Evolutionary conservation across 2,329 filamentous ascomycete genomes (phyloP).

Genomic region (Sclerotinia subarctica): DNA sequence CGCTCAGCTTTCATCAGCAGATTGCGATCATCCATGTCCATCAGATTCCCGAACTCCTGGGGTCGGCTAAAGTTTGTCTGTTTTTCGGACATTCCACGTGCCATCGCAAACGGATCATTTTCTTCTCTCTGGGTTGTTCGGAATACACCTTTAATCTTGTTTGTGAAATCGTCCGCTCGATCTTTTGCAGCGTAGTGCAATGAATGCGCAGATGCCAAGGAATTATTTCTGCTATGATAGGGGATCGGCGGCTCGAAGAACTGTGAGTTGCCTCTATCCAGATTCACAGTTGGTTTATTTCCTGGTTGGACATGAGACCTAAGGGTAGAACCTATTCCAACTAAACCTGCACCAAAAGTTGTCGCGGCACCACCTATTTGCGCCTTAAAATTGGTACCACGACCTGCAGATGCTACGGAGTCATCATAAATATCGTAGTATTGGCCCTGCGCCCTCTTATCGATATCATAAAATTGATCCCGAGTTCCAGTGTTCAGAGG

Average conservation of each 20-base stretch:
- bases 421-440: slow-evolving; percentile 16
- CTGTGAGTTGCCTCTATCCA: slow-evolving; percentile 54
- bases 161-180: slow-evolving; percentile 44
- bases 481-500: slow-evolving; percentile 29
- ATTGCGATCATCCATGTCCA: slow-evolving; percentile 35
- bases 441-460: slow-evolving; percentile 20
- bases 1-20: slow-evolving; percentile 32
- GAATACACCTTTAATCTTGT: slow-evolving; percentile 43
- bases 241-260: slow-evolving; percentile 41
- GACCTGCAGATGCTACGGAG: slow-evolving; percentile 25
- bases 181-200: slow-evolving; percentile 34
- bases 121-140: slow-evolving; percentile 36
- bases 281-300: slow-evolving; percentile 45
- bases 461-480: slow-evolving; percentile 32
- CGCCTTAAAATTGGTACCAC: slow-evolving; percentile 27
- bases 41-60: slow-evolving; percentile 33
- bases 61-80: slow-evolving; percentile 27
- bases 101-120: slow-evolving; percentile 43
- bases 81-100: slow-evolving; percentile 33
- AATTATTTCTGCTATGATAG: slow-evolving; percentile 43
- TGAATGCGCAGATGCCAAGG: slow-evolving; percentile 29
- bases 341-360: slow-evolving; percentile 27
- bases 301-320: slow-evolving; percentile 34
- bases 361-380: slow-evolving; percentile 26
- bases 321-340: slow-evolving; percentile 31